Percentiles rank a stretch among this genome's conserved stretches.
Evolutionary conservation across 495 filamentous ascomycete genomes (phyloP).

Genomic region (Penicillium arizonense): DNA sequence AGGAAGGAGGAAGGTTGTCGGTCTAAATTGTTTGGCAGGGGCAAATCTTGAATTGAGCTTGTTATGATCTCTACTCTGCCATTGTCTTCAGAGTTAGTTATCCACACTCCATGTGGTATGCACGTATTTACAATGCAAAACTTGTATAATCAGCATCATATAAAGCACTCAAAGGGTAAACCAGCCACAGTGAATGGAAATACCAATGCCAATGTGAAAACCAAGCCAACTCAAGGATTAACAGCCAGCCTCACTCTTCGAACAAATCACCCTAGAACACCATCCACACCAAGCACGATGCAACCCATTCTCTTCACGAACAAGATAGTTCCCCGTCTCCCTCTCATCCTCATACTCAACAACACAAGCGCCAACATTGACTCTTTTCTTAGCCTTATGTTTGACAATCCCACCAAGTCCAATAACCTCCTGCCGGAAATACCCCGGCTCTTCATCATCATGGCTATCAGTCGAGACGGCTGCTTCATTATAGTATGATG

Average conservation of each 20-base stretch:
- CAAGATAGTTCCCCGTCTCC: slow-evolving; percentile 61
- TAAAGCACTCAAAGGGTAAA: background rate
- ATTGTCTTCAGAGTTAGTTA: background rate
- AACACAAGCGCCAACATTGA: slow-evolving; percentile 77
- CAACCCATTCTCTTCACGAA: slow-evolving; percentile 52
- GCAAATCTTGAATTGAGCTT: too few relatives aligned
- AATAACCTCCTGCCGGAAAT: slow-evolving; percentile 80
- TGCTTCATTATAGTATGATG: slow-evolving; percentile 13
- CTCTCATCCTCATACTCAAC: slow-evolving; percentile 80
- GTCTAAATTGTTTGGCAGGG: too few relatives aligned
- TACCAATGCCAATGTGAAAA: background rate
- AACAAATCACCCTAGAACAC: slow-evolving; percentile 44
- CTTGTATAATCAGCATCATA: background rate
- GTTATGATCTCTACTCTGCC: too few relatives aligned
- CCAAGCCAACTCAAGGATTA: background rate
- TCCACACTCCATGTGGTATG: background rate
- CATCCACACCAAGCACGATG: slow-evolving; percentile 55
- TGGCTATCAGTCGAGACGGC: slow-evolving; percentile 23
- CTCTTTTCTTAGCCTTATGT: slow-evolving; percentile 72
- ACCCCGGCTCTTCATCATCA: slow-evolving; percentile 58
- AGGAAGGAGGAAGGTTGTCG: too few relatives aligned
- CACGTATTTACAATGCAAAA: background rate
- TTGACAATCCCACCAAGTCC: slow-evolving; percentile 84
- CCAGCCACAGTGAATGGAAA: background rate
- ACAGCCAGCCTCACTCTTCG: slow-evolving; percentile 19